Conservation (phyloP, 495 filamentous ascomycete species). For the Xeromyces bisporus region DNA sequence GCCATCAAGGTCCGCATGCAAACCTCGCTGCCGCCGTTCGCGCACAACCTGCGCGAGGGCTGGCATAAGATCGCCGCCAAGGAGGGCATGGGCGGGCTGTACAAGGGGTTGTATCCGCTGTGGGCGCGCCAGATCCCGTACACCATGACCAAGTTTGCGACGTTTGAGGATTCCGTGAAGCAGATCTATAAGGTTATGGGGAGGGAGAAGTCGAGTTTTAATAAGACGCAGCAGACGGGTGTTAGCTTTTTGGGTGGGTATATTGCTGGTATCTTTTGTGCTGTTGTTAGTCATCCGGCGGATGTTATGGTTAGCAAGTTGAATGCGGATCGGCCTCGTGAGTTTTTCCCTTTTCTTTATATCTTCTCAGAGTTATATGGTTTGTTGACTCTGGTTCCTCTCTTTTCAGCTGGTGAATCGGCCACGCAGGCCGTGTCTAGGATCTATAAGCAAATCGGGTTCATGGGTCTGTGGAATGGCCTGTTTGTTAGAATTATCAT, state of each 20-base stretch:
- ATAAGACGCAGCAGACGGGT: conserved; percentile 46
- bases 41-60: conserved; percentile 41
- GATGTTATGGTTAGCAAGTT: conserved; percentile 63
- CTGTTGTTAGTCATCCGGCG: conserved; percentile 44
- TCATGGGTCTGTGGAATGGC: conserved; percentile 53
- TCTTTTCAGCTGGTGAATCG: conserved; percentile 37
- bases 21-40: conserved; percentile 50
- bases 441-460: conserved; percentile 60
- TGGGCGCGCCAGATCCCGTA: conserved; percentile 61
- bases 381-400: conserved; percentile 5
- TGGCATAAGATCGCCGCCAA: conserved; percentile 41
- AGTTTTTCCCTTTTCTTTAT: conserved; percentile 8
- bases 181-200: conserved; percentile 45
- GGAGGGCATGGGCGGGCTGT: conserved; percentile 43
- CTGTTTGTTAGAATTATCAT: conserved; percentile 47
- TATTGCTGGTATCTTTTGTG: conserved; percentile 55
- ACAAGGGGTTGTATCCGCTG: conserved; percentile 52
- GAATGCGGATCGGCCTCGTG: conserved; percentile 46
- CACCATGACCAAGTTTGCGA: conserved; percentile 64
- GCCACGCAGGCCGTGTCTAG: conserved; percentile 43
- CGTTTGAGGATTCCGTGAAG: conserved; percentile 51
- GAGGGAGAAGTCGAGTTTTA: conserved; percentile 47
- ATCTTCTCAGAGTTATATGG: neutral
- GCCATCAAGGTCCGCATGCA: conserved; percentile 62
- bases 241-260: conserved; percentile 55